Conservation (phyloP, 2,329 filamentous ascomycete species). For the Colletotrichum scovillei region DNA sequence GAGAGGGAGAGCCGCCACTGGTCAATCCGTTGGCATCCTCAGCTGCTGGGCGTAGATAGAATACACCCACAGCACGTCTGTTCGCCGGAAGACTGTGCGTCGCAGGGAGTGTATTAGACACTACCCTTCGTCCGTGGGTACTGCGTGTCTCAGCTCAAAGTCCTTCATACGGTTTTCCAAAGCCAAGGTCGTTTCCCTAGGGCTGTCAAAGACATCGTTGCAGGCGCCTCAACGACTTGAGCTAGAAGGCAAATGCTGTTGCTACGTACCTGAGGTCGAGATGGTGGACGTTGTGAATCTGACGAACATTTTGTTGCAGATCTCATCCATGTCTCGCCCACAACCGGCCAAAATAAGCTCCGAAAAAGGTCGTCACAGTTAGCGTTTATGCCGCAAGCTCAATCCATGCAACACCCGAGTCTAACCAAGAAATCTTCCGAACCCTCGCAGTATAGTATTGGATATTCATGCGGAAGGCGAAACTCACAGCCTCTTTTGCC, state of each 20-base stretch:
- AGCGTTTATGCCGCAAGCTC: conserved; percentile 18
- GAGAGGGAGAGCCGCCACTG: background rate
- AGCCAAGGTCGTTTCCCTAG: background rate
- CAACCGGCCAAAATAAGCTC: conserved; percentile 13
- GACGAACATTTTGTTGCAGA: conserved; percentile 26
- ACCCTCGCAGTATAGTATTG: conserved; percentile 5
- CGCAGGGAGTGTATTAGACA: conserved; percentile 16
- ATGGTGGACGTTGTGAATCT: background rate
- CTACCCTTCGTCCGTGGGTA: conserved; percentile 16
- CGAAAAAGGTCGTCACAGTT: conserved; percentile 13
- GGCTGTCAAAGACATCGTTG: background rate
- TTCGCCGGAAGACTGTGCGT: conserved; percentile 34
- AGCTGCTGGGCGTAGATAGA: background rate
- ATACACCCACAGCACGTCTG: conserved; percentile 11
- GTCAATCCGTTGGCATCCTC: background rate
- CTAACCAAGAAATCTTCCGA: conserved; percentile 12
- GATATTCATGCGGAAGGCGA: conserved; percentile 25
- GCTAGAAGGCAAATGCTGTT: background rate
- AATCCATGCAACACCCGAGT: conserved; percentile 28
- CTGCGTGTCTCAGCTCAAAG: conserved; percentile 33
- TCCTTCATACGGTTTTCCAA: conserved; percentile 24
- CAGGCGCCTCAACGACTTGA: background rate
- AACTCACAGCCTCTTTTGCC: conserved; percentile 15
- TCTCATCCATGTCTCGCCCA: conserved; percentile 19
- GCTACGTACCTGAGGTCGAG: conserved; percentile 3